Percentiles rank a stretch among this genome's conserved stretches.
Conservation (phyloP, 352 stramenopile species). For the Pilasporangium apinafurcum region DNA sequence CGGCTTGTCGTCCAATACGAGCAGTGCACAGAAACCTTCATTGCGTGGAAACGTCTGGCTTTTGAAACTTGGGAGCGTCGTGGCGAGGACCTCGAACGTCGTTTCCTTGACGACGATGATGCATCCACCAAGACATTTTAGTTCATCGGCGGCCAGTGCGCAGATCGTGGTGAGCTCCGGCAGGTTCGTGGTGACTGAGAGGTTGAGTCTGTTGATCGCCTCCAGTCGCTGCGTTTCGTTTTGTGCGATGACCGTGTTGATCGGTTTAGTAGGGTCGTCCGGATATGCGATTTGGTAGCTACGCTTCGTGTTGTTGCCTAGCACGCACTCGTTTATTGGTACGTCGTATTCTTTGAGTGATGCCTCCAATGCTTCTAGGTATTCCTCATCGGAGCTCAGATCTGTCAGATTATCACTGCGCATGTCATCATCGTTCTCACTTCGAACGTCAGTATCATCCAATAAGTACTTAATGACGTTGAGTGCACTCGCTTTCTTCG, state of each 20-base stretch:
- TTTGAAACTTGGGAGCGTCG: constrained; percentile 12
- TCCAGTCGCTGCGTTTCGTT: constrained; percentile 1
- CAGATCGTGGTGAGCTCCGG: constrained; percentile 38
- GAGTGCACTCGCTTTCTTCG: constrained; percentile 14
- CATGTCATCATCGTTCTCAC: constrained; percentile 8
- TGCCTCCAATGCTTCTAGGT: constrained; percentile 3
- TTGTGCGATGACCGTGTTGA: neutral
- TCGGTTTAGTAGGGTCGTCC: neutral
- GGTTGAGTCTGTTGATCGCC: neutral
- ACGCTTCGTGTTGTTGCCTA: constrained; percentile 1
- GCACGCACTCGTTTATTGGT: constrained; percentile 3
- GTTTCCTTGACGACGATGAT: constrained; percentile 56
- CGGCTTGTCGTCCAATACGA: constrained; percentile 48
- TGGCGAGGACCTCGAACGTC: constrained; percentile 41
- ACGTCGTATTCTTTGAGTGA: neutral
- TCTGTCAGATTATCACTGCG: neutral
- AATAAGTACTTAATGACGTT: constrained; percentile 30
- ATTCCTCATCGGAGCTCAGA: constrained; percentile 1
- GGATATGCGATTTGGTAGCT: constrained; percentile 3
- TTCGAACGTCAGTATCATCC: too few relatives aligned
- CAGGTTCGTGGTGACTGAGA: neutral
- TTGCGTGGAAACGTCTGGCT: constrained; percentile 36
- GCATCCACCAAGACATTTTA: constrained; percentile 44
- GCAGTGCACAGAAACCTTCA: constrained; percentile 55
- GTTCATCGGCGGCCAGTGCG: constrained; percentile 40